These are phyloP conservation scores for Erysimum cheiri DNA, from an alignment of 441 rosid species.

Conservation along the genomic window DNA sequence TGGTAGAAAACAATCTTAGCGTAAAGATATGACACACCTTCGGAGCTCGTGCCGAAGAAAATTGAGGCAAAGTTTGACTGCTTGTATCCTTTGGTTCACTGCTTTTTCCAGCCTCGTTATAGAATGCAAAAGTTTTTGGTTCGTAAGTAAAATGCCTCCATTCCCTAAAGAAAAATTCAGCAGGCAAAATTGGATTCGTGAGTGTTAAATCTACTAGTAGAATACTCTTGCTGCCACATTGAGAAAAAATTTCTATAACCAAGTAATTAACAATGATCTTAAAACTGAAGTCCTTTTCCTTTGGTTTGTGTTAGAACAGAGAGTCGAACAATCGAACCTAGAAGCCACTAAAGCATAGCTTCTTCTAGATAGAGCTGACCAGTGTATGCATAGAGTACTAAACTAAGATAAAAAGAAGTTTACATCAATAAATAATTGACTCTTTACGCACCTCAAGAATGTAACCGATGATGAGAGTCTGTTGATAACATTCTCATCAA, in stretches of 20 bases:
- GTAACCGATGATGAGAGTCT: conserved; percentile 63
- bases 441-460: conserved; percentile 60
- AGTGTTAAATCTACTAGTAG: background rate
- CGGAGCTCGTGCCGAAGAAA: conserved; percentile 82
- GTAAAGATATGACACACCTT: conserved; percentile 51
- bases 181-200: conserved; percentile 1
- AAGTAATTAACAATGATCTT: background rate
- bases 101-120: conserved; percentile 44
- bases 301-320: background rate
- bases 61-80: conserved; percentile 60
- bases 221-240: background rate
- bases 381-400: background rate
- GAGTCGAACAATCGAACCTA: background rate
- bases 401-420: background rate
- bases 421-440: background rate
- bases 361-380: background rate
- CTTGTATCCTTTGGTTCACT: conserved; percentile 39
- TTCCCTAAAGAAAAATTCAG: conserved; percentile 47
- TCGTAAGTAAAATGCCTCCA: conserved; percentile 68
- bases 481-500: conserved; percentile 43
- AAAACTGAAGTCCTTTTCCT: background rate
- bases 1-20: conserved; percentile 1
- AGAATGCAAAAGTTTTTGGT: conserved; percentile 63
- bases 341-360: conserved; percentile 1
- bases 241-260: background rate